These are phyloP conservation scores for Inga oerstediana DNA, from an alignment of 306 rosid genomes.

Conservation along the genomic window DNA sequence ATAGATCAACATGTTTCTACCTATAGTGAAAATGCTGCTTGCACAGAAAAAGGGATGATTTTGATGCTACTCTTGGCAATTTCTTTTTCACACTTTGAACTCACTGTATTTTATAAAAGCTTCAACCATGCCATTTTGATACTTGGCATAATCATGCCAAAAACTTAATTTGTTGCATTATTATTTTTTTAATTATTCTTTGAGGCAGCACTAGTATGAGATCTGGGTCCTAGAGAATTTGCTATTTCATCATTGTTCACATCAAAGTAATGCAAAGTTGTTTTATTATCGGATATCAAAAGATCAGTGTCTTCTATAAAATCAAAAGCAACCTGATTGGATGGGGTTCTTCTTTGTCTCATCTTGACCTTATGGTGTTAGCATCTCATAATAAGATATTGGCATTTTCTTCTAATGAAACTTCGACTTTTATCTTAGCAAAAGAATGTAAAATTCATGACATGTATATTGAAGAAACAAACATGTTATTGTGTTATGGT, in stretches of 20 bases:
- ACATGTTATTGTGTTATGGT: not conserved
- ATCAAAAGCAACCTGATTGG: not conserved
- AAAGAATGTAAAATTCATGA: not conserved
- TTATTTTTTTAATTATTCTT: not conserved
- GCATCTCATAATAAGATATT: too few relatives aligned
- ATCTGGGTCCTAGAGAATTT: not conserved
- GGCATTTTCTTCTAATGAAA: not conserved
- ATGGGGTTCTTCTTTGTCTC: not conserved
- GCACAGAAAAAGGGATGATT: not conserved
- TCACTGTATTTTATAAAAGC: not conserved
- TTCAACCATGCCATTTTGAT: not conserved
- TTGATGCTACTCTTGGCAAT: not conserved
- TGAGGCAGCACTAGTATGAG: not conserved
- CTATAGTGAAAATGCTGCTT: not conserved
- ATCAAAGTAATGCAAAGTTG: not conserved
- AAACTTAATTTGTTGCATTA: not conserved
- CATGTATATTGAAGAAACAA: not conserved
- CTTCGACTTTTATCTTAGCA: not conserved
- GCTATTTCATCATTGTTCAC: not conserved
- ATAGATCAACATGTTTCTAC: not conserved
- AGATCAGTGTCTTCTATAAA: not conserved
- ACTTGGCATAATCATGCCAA: not conserved
- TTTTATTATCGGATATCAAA: not conserved
- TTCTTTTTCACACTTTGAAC: not conserved
- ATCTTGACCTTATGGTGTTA: too few relatives aligned